phyloP scores from a whole-genome alignment of 2,329 filamentous ascomycete genomes.

The Ustilaginoidea virens region DNA sequence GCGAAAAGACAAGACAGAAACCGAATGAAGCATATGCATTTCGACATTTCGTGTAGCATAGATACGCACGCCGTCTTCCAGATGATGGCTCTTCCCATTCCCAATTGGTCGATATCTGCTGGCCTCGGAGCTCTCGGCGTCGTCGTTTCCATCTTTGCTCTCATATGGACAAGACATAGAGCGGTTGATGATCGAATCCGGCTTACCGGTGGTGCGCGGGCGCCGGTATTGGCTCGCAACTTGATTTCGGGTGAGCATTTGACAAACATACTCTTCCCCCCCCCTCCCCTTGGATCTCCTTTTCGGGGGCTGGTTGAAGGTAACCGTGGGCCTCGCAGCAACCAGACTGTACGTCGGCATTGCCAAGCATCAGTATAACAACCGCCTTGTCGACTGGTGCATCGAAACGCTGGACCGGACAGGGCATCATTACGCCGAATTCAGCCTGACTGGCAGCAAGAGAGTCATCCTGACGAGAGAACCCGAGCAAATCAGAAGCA shows the following conservation, averaged over 20 bases:
- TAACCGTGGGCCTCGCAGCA: slow-evolving; percentile 4
- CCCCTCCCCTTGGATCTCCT: no score
- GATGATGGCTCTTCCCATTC: neutral
- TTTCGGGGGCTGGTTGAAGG: no score
- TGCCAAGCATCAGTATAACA: slow-evolving; percentile 8
- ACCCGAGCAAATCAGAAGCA: slow-evolving; percentile 80
- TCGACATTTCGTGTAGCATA: no score
- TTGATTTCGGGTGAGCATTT: slow-evolving; percentile 15
- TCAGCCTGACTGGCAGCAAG: slow-evolving; percentile 2
- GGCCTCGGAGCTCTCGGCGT: slow-evolving; percentile 6
- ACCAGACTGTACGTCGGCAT: slow-evolving; percentile 8
- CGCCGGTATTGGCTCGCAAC: slow-evolving; percentile 17
- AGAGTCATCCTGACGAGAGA: slow-evolving; percentile 57
- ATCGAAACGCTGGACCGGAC: slow-evolving; percentile 5
- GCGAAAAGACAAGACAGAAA: no score
- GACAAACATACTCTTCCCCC: no score
- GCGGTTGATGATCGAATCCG: slow-evolving; percentile 14
- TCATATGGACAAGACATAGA: slow-evolving; percentile 9
- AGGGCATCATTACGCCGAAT: slow-evolving; percentile 4
- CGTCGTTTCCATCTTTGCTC: no score
- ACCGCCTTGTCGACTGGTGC: slow-evolving; percentile 7
- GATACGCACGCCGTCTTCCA: no score
- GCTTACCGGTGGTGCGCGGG: slow-evolving; percentile 17
- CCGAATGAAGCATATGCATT: no score
- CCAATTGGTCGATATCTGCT: no score